Conservation (phyloP, 306 rosid species). For the Hippophae rhamnoides region DNA sequence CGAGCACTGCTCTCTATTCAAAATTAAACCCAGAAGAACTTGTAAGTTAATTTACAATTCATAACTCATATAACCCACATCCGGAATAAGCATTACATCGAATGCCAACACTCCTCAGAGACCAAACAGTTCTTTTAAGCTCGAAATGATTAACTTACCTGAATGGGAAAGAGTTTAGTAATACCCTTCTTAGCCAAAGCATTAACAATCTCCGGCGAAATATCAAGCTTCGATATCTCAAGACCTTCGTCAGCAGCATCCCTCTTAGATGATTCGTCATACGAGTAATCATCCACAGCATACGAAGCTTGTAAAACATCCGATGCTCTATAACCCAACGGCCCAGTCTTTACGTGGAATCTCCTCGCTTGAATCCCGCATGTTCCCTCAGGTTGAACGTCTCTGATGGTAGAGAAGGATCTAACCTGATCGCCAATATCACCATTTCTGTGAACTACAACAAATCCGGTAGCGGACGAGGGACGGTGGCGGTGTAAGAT, state of each 20-base stretch:
- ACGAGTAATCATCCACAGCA: conserved; percentile 41
- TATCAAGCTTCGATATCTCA: conserved; percentile 67
- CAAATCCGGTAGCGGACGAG: not conserved
- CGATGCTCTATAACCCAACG: conserved; percentile 49
- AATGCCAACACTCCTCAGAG: not conserved
- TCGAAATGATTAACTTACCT: conserved; percentile 30
- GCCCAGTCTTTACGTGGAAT: conserved; percentile 42
- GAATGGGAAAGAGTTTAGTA: conserved; percentile 81
- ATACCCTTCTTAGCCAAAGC: conserved; percentile 77
- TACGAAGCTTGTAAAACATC: conserved; percentile 29
- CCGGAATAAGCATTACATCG: not conserved
- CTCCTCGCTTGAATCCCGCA: conserved; percentile 19
- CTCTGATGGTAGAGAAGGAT: conserved; percentile 11
- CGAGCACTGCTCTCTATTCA: conserved; percentile 80
- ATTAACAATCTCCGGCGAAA: conserved; percentile 61
- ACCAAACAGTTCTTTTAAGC: not conserved
- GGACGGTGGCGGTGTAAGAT: conserved; percentile 16
- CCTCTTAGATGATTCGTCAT: conserved; percentile 36
- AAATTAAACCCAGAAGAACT: not conserved
- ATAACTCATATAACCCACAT: not conserved
- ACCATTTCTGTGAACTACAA: not conserved
- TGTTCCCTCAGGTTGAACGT: not conserved
- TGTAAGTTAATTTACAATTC: not conserved
- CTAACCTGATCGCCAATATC: conserved; percentile 8
- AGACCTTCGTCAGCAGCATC: conserved; percentile 53